phyloP scores from a whole-genome alignment of 2,329 filamentous ascomycete species.

The Trichoderma sp. region DNA sequence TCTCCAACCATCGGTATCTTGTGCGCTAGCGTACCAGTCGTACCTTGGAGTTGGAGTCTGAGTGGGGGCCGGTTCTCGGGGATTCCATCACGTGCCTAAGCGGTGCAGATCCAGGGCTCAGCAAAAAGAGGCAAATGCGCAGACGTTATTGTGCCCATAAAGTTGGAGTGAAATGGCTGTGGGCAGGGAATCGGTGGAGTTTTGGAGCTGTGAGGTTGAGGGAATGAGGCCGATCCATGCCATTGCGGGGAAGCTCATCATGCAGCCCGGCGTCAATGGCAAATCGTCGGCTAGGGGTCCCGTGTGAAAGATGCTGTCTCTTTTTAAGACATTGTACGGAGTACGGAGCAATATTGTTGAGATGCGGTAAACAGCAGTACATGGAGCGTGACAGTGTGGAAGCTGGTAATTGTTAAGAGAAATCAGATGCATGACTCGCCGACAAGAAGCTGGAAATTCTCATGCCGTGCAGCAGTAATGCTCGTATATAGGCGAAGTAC shows the following conservation, averaged over 20 bases:
- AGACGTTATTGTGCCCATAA: neutral
- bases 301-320: neutral
- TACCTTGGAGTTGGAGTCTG: neutral
- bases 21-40: neutral
- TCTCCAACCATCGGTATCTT: neutral
- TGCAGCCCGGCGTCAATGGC: neutral
- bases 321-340: neutral
- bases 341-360: neutral
- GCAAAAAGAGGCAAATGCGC: neutral
- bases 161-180: neutral
- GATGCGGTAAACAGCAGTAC: neutral
- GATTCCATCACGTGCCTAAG: neutral
- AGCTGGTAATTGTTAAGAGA: neutral
- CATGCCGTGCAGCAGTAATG: neutral
- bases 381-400: neutral
- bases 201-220: neutral
- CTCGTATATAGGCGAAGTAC: neutral
- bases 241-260: neutral
- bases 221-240: neutral
- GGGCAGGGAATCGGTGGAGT: neutral
- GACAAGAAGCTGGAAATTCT: neutral
- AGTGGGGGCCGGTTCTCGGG: neutral
- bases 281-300: neutral
- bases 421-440: neutral
- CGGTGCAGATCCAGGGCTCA: neutral